Conservation (phyloP, 768 basidiomycete species). For the Saitozyma podzolica region DNA sequence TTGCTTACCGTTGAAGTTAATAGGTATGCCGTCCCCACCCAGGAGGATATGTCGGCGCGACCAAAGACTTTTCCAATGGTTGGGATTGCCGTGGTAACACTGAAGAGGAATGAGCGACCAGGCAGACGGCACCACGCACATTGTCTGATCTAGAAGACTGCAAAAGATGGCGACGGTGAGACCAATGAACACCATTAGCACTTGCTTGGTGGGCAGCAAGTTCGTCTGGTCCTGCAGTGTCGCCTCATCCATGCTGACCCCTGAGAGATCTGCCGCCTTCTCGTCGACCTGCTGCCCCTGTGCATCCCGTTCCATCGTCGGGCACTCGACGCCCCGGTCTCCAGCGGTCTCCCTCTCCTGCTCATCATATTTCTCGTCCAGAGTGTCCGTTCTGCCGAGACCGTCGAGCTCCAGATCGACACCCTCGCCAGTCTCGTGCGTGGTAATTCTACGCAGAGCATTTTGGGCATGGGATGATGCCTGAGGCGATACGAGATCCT, state of each 20-base stretch:
- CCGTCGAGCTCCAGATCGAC: conserved; percentile 10
- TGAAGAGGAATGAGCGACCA: conserved; percentile 7
- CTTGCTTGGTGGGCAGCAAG: conserved; percentile 65
- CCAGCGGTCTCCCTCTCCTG: conserved; percentile 4
- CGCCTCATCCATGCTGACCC: too few relatives aligned
- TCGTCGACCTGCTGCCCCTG: conserved; percentile 7
- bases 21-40: conserved; percentile 73
- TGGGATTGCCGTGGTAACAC: conserved; percentile 69
- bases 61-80: conserved; percentile 68
- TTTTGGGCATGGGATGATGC: conserved; percentile 34
- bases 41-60: conserved; percentile 64
- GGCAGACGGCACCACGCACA: conserved; percentile 42
- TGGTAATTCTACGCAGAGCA: conserved; percentile 37
- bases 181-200: conserved; percentile 65
- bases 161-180: conserved; percentile 65
- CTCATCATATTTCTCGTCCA: conserved; percentile 30
- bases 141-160: conserved; percentile 68
- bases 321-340: too few relatives aligned
- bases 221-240: conserved; percentile 72
- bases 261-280: conserved; percentile 25
- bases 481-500: not conserved
- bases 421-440: conserved; percentile 40
- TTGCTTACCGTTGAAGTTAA: conserved; percentile 56
- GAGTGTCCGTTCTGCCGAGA: conserved; percentile 16
- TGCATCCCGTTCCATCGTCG: too few relatives aligned